phyloP scores from a whole-genome alignment of 176 grass and related monocot species.

The Leersia perrieri region DNA sequence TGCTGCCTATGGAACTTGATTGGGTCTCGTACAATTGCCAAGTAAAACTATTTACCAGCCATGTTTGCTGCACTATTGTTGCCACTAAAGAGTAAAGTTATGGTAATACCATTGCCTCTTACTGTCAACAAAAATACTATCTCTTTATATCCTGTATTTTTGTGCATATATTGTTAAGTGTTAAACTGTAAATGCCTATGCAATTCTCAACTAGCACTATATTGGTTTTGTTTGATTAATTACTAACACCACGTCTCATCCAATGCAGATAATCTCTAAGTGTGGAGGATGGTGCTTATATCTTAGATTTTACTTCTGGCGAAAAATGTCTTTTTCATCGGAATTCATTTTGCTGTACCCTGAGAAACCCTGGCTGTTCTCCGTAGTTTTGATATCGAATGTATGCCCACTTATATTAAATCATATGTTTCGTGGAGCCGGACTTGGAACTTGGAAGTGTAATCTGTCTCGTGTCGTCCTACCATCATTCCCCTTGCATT shows the following conservation, averaged over 20 bases:
- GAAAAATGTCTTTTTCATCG: background rate
- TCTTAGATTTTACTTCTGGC: background rate
- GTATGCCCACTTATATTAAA: background rate
- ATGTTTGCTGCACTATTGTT: background rate
- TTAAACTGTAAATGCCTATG: background rate
- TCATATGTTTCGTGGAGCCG: constrained; percentile 14
- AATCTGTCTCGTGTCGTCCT: background rate
- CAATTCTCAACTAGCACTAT: background rate
- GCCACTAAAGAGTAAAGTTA: background rate
- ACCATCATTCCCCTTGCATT: background rate
- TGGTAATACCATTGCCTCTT: background rate
- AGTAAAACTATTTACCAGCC: background rate
- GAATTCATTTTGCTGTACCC: no score
- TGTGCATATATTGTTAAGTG: background rate
- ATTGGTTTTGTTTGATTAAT: background rate
- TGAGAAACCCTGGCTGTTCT: constrained; percentile 11
- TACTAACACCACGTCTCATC: background rate
- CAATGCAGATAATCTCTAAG: background rate
- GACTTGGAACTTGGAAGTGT: background rate
- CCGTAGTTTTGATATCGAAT: constrained; percentile 13
- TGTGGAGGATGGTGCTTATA: background rate
- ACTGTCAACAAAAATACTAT: no score
- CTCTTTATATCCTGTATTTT: no score
- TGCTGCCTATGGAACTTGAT: background rate
- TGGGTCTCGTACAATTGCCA: no score